These are phyloP conservation scores for Trametes coccinea DNA, from an alignment of 768 basidiomycete genomes.

Conservation along the genomic window DNA sequence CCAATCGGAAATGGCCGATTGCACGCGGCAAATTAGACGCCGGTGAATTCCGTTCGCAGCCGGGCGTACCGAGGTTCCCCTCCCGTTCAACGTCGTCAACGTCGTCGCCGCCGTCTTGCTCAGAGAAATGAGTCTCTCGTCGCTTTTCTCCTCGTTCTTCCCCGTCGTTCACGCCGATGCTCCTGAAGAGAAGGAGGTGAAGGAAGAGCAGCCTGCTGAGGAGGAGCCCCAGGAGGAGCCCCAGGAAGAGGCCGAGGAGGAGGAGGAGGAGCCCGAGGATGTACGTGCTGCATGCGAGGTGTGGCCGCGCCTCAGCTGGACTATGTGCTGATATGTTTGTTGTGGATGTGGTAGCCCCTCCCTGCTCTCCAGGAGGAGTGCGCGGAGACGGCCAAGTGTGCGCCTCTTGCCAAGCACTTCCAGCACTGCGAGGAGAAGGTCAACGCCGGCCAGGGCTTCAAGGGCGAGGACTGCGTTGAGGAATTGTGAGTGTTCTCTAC, in stretches of 20 bases:
- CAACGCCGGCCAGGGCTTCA: constrained; percentile 76
- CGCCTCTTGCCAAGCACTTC: constrained; percentile 75
- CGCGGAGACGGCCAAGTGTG: constrained; percentile 64
- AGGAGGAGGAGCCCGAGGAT: constrained; percentile 73
- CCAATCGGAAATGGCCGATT: constrained; percentile 13
- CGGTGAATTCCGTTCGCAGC: constrained; percentile 6
- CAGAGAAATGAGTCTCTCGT: constrained; percentile 41
- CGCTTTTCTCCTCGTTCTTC: constrained; percentile 46
- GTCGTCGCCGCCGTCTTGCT: constrained; percentile 4
- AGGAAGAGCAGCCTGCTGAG: constrained; percentile 35
- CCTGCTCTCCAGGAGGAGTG: constrained; percentile 79
- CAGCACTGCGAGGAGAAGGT: constrained; percentile 91
- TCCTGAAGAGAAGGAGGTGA: constrained; percentile 37
- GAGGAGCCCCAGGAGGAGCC: constrained; percentile 33
- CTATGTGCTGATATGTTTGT: not conserved
- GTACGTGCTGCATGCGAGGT: constrained; percentile 45
- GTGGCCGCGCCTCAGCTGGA: not conserved
- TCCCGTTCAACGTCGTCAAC: constrained; percentile 1
- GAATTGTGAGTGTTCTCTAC: constrained; percentile 54
- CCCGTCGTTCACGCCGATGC: constrained; percentile 45
- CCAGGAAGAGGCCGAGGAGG: constrained; percentile 43
- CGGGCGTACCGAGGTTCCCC: not conserved
- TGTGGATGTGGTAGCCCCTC: constrained; percentile 48
- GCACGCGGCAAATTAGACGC: not conserved
- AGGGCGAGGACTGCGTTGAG: constrained; percentile 91